Evolutionary conservation across 352 stramenopile species (phyloP), one percentile per base, ranked within the genome.

Genomic region (Aphanomyces euteiches): DNA sequence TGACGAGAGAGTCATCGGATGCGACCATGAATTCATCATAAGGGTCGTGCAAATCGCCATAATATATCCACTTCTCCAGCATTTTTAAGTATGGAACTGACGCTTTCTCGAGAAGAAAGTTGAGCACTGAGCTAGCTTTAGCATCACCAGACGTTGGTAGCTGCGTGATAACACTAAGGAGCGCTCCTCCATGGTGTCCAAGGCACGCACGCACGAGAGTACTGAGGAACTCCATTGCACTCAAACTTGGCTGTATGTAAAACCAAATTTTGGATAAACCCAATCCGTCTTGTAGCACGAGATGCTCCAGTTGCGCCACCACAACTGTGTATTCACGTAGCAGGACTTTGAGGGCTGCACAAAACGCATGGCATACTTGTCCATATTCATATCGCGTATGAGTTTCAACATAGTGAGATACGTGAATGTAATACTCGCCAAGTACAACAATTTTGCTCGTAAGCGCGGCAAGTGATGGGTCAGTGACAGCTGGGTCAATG

Each of bases 271-370:
- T 93, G 48, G 97, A 95, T 38, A 98, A 83, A 2, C 86, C 96
- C 43, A 96, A 87, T 28, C 67, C 39, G 12, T 45, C 63, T 69
- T 56, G 60, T 69, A 78, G 57, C 5, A 73, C 59, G 17, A 76
- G 58, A 36, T 80, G 79, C 73, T 98, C 93, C 6, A 98, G 73
- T 64, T 97, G 90, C 1, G 83, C 84, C 38, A 98, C 84, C 74
- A 98, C 95, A 43, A 92, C 87, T 48, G 90, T 88, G 77, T 98
- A 98, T 71, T 99, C 93, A 68, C 96, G 90, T 41, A 98, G 60
- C 13, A 98, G 75, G 5, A 83, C 77, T 70, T 97, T 96, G 8
- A 98, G 77, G 10, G 89, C 90, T 38, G 95, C 95, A 47, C 90
- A 96, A 58, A 99, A 89, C 7, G 94, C 91, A 76, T 98, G 96